Evolutionary conservation across 139 green algal species (phyloP).

Genomic region (Zygnema circumcarinatum): DNA sequence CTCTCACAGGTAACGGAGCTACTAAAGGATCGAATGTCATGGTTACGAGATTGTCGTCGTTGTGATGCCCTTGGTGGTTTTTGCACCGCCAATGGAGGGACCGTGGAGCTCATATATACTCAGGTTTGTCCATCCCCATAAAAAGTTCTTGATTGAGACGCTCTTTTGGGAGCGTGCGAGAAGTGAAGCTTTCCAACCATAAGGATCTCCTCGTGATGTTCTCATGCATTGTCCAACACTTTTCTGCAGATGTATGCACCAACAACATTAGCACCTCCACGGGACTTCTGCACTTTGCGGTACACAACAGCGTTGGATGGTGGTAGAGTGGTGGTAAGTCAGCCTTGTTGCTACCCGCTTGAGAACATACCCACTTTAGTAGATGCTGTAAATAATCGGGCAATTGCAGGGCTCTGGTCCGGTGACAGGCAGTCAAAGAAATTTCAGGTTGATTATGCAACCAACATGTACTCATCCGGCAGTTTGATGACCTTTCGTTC

Average conservation of each 20-base stretch:
- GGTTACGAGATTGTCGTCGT: slow-evolving; percentile 49
- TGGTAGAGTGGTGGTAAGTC: slow-evolving; percentile 12
- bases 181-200: background rate
- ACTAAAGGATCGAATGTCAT: slow-evolving; percentile 40
- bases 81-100: slow-evolving; percentile 40
- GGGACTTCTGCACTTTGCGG: slow-evolving; percentile 52
- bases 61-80: slow-evolving; percentile 58
- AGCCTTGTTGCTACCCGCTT: background rate
- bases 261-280: slow-evolving; percentile 44
- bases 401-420: too few species aligned
- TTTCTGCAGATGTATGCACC: slow-evolving; percentile 38
- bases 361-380: too few species aligned
- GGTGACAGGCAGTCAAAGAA: too few species aligned
- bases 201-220: background rate
- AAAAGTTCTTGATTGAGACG: background rate
- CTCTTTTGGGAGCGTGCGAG: background rate
- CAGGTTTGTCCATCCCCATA: slow-evolving; percentile 41
- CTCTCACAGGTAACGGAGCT: slow-evolving; percentile 46
- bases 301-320: slow-evolving; percentile 41
- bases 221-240: too few species aligned
- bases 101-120: slow-evolving; percentile 58
- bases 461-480: too few species aligned
- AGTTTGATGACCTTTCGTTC: background rate
- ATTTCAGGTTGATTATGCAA: too few species aligned
- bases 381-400: too few species aligned